Base-by-base conservation (phyloP, 2,329 filamentous ascomycete genomes). In the Pseudodiploospora longispora region DNA sequence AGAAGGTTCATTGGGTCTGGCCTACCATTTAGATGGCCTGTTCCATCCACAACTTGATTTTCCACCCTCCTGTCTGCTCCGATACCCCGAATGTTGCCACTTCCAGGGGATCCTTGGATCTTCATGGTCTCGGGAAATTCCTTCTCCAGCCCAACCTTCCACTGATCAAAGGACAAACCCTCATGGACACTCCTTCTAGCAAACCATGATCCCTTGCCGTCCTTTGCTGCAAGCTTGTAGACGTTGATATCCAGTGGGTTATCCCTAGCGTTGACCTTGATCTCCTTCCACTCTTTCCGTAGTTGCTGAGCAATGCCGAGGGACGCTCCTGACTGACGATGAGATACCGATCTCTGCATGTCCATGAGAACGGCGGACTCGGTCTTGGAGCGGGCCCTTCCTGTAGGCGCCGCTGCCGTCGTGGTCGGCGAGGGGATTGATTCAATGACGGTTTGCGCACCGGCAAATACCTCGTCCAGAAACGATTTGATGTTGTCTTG, bases 121-220 rank as follows among this genome's bases (percentile, higher is more conserved):
- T 81, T 81, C 61, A 95, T 67, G 10, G 83, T 87, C 64, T 90
- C 85, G 1, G 76, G 71, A 60, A 96, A 93, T 68, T 97, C 91
- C 27, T 74, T 72, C 59, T 85, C 74, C 57, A 96, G 75, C 3
- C 84, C 88, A 41, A 72, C 72, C 68, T 82, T 85, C 82, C 88
- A 95, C 59, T 79, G 82, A 19, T 78, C 75, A 61, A 94, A 95
- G 0, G 81, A 72, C 19, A 94, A 61, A 1, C 83, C 86, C 54
- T 85, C 80, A 57, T 96, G 89, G 19, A 95, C 72, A 59, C 88
- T 95, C 40, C 85, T 73, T 44, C 91, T 72, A 27, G 87, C 87
- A 64, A 96, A 97, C 91, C 91, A 97, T 6, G 85, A 75, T 2
- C 90, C 91, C 51, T 83, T 83, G 33, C 87, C 82, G 62, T 97